phyloP scores from a whole-genome alignment of 75 land plant species.

The Selaginella moellendorffii region DNA sequence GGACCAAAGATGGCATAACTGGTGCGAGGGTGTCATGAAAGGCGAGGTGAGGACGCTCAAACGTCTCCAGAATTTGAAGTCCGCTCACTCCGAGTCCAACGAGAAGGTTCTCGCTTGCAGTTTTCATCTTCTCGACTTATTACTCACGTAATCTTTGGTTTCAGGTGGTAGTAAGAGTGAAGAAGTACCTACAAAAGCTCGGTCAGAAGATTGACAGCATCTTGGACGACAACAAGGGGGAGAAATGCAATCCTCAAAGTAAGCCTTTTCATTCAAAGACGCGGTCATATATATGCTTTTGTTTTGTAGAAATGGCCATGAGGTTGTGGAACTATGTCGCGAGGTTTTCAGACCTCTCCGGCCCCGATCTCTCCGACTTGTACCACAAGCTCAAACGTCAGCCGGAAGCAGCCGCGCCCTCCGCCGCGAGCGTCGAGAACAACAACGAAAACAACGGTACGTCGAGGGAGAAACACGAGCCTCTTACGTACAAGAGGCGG shows the following conservation, averaged over 20 bases:
- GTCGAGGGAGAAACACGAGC: too few relatives aligned
- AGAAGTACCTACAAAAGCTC: conserved; percentile 69
- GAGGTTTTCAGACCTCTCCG: conserved; percentile 78
- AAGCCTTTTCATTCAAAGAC: conserved; percentile 21
- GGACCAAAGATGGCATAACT: conserved; percentile 90
- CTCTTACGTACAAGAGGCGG: too few relatives aligned
- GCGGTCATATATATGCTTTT: conserved; percentile 4
- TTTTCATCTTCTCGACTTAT: too few relatives aligned
- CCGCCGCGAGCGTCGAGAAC: too few relatives aligned
- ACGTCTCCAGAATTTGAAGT: conserved; percentile 65
- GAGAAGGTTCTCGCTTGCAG: too few relatives aligned
- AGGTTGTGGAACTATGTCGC: conserved; percentile 96
- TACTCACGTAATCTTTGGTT: background rate
- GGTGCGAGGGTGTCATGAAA: conserved; percentile 82
- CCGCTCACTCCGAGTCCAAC: conserved; percentile 68
- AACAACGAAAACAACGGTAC: too few relatives aligned
- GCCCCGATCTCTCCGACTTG: conserved; percentile 61
- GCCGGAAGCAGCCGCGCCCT: conserved; percentile 32
- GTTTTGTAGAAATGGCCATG: conserved; percentile 43
- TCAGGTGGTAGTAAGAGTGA: conserved; percentile 82
- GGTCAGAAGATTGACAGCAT: conserved; percentile 75
- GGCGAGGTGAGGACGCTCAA: conserved; percentile 59
- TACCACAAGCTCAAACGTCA: conserved; percentile 66
- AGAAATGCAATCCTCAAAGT: conserved; percentile 54
- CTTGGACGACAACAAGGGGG: conserved; percentile 45